Percentiles rank a stretch among this genome's conserved stretches.
Evolutionary conservation across 768 basidiomycete genomes (phyloP).

Genomic region (Leucocoprinus sp.): DNA sequence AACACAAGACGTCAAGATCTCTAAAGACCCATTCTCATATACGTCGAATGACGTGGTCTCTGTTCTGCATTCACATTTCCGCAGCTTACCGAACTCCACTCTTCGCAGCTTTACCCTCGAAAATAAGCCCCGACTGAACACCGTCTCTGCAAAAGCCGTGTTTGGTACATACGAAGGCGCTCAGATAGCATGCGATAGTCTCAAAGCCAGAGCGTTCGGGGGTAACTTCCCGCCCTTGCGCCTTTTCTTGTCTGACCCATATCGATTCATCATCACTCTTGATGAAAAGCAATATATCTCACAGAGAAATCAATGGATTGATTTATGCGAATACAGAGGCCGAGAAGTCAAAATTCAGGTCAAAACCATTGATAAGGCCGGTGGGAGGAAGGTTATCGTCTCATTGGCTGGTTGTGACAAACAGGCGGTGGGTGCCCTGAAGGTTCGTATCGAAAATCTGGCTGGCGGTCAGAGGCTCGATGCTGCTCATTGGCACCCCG

Average conservation of each 20-base stretch:
- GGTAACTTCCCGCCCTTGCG: slow-evolving; percentile 26
- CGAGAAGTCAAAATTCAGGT: slow-evolving; percentile 15
- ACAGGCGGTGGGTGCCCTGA: slow-evolving; percentile 45
- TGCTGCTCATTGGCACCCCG: slow-evolving; percentile 40
- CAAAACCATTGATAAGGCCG: slow-evolving; percentile 23
- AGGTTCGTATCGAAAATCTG: slow-evolving; percentile 51
- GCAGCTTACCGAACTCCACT: background rate
- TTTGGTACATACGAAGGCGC: slow-evolving; percentile 45
- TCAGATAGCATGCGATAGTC: slow-evolving; percentile 26
- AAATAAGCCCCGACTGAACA: background rate
- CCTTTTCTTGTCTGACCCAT: slow-evolving; percentile 37
- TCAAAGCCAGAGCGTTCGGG: slow-evolving; percentile 25
- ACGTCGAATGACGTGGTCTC: slow-evolving; percentile 7
- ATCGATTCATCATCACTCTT: slow-evolving; percentile 43
- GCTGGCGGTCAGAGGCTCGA: slow-evolving; percentile 41
- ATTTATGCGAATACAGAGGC: slow-evolving; percentile 30
- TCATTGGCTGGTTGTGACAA: slow-evolving; percentile 43
- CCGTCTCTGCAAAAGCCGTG: slow-evolving; percentile 27
- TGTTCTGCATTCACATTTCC: slow-evolving; percentile 4
- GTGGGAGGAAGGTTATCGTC: slow-evolving; percentile 25
- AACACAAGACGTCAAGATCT: background rate
- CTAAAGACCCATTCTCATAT: background rate
- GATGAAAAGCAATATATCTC: slow-evolving; percentile 41
- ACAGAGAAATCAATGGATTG: slow-evolving; percentile 42
- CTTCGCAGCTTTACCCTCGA: slow-evolving; percentile 7